Evolutionary conservation across 179 eudicot genomes (phyloP), one percentile per base, ranked within the genome.

Genomic region (Vitellaria paradoxa): DNA sequence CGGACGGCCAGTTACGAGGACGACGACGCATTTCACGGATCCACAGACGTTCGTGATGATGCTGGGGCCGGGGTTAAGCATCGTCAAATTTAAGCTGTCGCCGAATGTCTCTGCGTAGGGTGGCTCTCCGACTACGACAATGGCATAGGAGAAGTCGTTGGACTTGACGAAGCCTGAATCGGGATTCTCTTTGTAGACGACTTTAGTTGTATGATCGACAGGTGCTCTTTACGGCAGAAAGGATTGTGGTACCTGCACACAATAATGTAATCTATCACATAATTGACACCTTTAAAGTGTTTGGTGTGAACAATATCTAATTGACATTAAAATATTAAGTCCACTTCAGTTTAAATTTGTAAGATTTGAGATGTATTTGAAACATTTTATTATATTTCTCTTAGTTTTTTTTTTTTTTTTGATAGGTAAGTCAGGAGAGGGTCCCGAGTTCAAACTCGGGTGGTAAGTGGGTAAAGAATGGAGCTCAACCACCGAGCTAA

Each of bases 211-310:
- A 17, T 86, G 88, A 81, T 88, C 93, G 9, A 91, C 92, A 57
- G n/a, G 93, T 84, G 57, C 77, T 81, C 84, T 85, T 84, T 76
- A 91, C 85, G 50, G 88, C 89, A 53, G 77, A 74, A 1, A 89
- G 82, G 77, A 91, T 88, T 30, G 96, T 89, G 13, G 93, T 91
- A 52, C 96, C 96, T 91, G 87, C 72, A 72, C 61, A 61, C 37
- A 53, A 30, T 9, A 62, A 69, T 3, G 65, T n/a, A 60, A 5
- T 3, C 24, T 18, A 6, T 18, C 52, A 49, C n/a, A n/a, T n/a
- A n/a, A n/a, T n/a, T n/a, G n/a, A n/a, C n/a, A n/a, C n/a, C n/a
- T n/a, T n/a, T n/a, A n/a, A n/a, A n/a, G n/a, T n/a, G n/a, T n/a
- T n/a, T n/a, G n/a, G n/a, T n/a, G n/a, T n/a, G n/a, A n/a, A n/a